Percentiles rank a stretch among this genome's conserved stretches.
Evolutionary conservation across 805 yeast species (phyloP).

Genomic region (Metschnikowia lunata): DNA sequence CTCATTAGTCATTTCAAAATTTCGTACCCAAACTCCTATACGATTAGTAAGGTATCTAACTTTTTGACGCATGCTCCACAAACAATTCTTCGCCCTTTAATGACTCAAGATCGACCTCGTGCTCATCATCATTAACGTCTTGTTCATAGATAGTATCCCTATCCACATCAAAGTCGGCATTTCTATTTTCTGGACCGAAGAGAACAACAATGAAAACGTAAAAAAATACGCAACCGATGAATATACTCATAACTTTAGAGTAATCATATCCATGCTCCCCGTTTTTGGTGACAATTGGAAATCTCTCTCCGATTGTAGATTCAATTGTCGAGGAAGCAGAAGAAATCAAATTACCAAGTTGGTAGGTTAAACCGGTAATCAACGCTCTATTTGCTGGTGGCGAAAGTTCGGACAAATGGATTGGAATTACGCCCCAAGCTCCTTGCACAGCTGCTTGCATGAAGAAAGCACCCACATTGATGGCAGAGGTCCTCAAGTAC

Average conservation of each 20-base stretch:
- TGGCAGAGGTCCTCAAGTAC: constrained; percentile 24
- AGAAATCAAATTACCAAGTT: constrained; percentile 30
- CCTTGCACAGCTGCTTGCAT: constrained; percentile 66
- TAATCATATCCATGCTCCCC: constrained; percentile 43
- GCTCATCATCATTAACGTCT: constrained; percentile 7
- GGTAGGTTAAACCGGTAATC: constrained; percentile 45
- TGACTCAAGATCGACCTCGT: constrained; percentile 4
- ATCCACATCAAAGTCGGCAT: constrained; percentile 15
- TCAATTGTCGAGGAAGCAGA: constrained; percentile 74
- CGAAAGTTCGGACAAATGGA: constrained; percentile 61
- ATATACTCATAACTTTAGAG: constrained; percentile 65
- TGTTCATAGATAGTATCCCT: constrained; percentile 13
- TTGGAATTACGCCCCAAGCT: constrained; percentile 70
- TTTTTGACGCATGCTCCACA: constrained; percentile 1
- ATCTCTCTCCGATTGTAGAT: constrained; percentile 52
- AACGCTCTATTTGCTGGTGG: constrained; percentile 15
- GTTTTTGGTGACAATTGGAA: constrained; percentile 40
- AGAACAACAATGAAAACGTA: constrained; percentile 45
- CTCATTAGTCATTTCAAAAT: no score
- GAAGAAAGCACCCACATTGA: constrained; percentile 59
- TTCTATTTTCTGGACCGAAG: constrained; percentile 53
- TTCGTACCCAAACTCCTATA: no score
- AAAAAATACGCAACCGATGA: constrained; percentile 62
- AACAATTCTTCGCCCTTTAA: constrained; percentile 5
- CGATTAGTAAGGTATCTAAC: no score